Conservation (phyloP, 2,329 filamentous ascomycete genomes). For the Epichloe bromicola region DNA sequence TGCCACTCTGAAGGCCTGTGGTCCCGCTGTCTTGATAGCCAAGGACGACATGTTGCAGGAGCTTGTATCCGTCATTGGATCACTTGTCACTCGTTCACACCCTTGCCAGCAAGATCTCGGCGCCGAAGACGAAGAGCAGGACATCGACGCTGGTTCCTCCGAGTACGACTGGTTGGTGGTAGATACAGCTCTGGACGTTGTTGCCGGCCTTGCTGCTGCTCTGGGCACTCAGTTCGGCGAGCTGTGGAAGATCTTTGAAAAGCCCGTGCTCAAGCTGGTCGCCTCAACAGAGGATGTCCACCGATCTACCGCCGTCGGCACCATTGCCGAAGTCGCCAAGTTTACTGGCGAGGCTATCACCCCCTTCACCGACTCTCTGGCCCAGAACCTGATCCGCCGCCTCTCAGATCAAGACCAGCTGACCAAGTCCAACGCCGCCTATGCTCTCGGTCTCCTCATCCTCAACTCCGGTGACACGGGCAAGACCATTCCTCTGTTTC, state of each 20-base stretch:
- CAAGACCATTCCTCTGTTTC: constrained; percentile 63
- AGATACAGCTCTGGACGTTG: constrained; percentile 83
- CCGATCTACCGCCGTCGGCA: constrained; percentile 79
- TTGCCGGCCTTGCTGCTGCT: constrained; percentile 71
- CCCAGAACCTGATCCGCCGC: constrained; percentile 74
- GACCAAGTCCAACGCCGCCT: constrained; percentile 90
- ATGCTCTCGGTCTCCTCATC: constrained; percentile 75
- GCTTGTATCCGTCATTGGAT: constrained; percentile 59
- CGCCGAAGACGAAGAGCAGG: constrained; percentile 63
- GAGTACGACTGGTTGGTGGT: constrained; percentile 97
- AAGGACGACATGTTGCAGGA: constrained; percentile 57
- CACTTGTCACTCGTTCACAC: constrained; percentile 81
- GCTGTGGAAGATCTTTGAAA: constrained; percentile 93
- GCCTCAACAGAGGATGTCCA: constrained; percentile 77
- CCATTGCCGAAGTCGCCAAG: constrained; percentile 80
- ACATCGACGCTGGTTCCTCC: constrained; percentile 63
- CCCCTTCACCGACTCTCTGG: constrained; percentile 61
- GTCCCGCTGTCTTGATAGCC: constrained; percentile 69
- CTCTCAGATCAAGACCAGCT: constrained; percentile 81
- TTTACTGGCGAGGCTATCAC: constrained; percentile 75
- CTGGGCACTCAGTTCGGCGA: constrained; percentile 72
- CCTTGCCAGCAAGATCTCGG: constrained; percentile 85
- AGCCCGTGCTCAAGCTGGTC: constrained; percentile 77
- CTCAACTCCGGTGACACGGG: constrained; percentile 61
- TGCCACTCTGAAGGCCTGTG: constrained; percentile 80